Evolutionary conservation across 805 yeast genomes (phyloP), one percentile per base, ranked within the genome.

Genomic region (Lipomyces starkeyi): DNA sequence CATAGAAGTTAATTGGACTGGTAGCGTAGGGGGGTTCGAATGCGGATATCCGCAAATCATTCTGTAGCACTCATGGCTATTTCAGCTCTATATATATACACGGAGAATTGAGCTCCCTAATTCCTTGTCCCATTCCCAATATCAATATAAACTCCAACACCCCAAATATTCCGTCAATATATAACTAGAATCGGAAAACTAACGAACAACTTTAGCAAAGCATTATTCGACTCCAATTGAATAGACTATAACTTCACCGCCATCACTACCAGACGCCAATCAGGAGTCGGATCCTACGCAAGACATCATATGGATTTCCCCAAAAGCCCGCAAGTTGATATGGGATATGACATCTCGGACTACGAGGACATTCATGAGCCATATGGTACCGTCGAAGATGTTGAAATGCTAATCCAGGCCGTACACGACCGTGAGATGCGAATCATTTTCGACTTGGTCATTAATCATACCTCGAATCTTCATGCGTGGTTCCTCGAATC

Each of bases 311-410:
- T 86, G 89, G 89, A 75, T 86, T 63, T 83, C 85, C 29, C 89
- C 77, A 86, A 84, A 69, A 83, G 87, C 2, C 89, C 89, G 4
- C 86, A 84, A 74, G 84, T 82, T 62, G 89, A 86, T 74, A 86
- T 86, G 88, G 89, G 89, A 3, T 86, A 86, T 74, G 89, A 86
- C 72, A 84, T 86, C 73, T 77, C 84, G 22, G 83, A 86, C 76
- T 86, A 86, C 77, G 82, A 84, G 75, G 81, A 76, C 32, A 81
- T 86, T 52, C 82, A 86, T 75, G 83, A 83, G 13, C 79, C 79
- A 65, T 86, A 84, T 75, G 90, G 89, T 40, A 81, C 86, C n/a
- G 75, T 85, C 77, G 83, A 82, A 66, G 87, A 85, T 72, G 82
- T 83, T 82, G 84, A 84, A 72, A 69, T 74, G 35, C 80, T 86